Evolutionary conservation across 352 stramenopile genomes (phyloP), one percentile per base, ranked within the genome.

Genomic region (Halophytophthora batemanensis): DNA sequence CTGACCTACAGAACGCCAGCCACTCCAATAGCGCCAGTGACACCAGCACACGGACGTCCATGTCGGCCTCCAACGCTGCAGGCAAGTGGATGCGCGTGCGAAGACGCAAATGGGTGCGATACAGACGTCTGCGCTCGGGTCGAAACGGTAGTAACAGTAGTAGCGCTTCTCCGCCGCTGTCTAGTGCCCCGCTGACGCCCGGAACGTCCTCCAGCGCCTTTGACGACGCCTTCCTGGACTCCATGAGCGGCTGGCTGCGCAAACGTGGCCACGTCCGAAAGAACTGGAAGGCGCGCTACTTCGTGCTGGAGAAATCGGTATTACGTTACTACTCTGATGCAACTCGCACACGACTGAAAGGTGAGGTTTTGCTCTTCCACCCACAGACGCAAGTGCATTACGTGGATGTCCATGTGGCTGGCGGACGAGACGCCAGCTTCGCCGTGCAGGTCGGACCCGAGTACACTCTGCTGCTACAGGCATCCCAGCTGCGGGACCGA

Each of bases 261-360:
- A 90, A 90, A 45, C 64, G 76, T 6, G 80, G 77, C 1, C 80
- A 90, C 19, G 72, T 85, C 6, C 73, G 77, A 0, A 88, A 90
- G 61, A 90, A 87, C 55, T 90, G 80, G 80, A 90, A 90, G 45
- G 57, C 61, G 19, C 74, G 80, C 10, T 90, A 82, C 51, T 90
- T 90, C 53, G 80, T 90, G 21, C 50, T 90, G 21, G 64, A 86
- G 23, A 78, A 77, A 25, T 88, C 77, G 0, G 66, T 90, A 1
- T 43, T 90, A 45, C 68, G 74, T 15, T 90, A 90, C 34, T 90
- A 86, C 54, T 56, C 68, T 0, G 77, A 90, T 31, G 66, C 76
- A 3, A 63, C 54, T 0, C 74, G 66, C 52, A 59, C 67, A 14
- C 72, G 75, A 22, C 64, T 90, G 1, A 87, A 87, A 51, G 80